phyloP scores from a whole-genome alignment of 192 early-diverging fungal species.

The Backusella mclennaniae region DNA sequence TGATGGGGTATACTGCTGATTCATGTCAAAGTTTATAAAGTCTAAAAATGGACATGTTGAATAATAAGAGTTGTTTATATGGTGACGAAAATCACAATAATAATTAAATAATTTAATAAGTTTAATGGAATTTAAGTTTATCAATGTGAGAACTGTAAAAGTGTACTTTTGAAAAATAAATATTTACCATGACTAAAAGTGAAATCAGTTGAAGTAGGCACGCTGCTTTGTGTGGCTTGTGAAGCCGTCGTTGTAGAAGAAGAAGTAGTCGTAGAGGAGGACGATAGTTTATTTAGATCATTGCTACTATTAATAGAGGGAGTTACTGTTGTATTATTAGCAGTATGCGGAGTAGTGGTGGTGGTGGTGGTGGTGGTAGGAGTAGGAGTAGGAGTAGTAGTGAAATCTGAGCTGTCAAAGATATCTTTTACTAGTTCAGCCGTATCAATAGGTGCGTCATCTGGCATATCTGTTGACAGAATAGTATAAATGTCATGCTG shows the following conservation, averaged over 20 bases:
- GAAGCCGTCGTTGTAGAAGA: background rate
- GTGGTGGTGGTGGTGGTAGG: background rate
- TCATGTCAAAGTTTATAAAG: constrained; percentile 6
- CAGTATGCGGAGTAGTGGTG: background rate
- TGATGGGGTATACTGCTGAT: constrained; percentile 6
- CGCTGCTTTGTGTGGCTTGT: background rate
- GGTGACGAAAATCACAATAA: background rate
- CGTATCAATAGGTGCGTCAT: constrained; percentile 10
- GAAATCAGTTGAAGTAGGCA: constrained; percentile 6
- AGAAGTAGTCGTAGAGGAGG: background rate
- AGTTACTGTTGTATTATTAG: background rate
- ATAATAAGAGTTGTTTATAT: background rate
- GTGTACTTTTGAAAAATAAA: no score
- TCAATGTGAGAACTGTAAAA: background rate
- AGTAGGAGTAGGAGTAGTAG: background rate
- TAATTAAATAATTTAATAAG: background rate
- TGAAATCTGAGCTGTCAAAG: constrained; percentile 2
- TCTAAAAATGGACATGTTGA: background rate
- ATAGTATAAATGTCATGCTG: background rate
- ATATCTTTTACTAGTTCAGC: constrained; percentile 9
- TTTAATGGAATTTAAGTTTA: constrained; percentile 2
- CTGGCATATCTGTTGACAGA: constrained; percentile 5
- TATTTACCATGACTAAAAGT: constrained; percentile 11
- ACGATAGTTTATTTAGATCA: background rate
- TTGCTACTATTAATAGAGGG: background rate